Base-by-base conservation (phyloP, 2,329 filamentous ascomycete genomes). In the Aspergillus fumigatus region DNA sequence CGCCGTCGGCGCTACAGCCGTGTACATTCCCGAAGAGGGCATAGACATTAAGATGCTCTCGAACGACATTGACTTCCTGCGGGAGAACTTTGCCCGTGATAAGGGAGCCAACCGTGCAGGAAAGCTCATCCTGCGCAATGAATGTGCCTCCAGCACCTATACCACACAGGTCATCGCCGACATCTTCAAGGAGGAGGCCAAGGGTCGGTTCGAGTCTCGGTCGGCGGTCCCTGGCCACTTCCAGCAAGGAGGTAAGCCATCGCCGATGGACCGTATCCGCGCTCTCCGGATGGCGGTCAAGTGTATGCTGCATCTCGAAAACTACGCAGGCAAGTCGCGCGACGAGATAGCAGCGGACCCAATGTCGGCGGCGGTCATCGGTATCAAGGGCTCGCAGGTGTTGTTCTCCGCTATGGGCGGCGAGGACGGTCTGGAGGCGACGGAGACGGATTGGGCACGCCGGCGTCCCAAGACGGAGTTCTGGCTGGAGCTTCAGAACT, bases 1-100 rank as follows among this genome's bases (percentile, higher is more conserved):
- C 14, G 86, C 88, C n/a, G 91, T 97, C 17, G 94, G 94, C 54
- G 94, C 94, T 8, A 83, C 89, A 14, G 92, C 93, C 1, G 92
- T 97, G 11, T 99, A 99, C 76, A 97, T 93, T 4, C 94, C 94
- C 1, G 94, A 99, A 75, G 92, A 99, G 75, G 94, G 94, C 6
- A 90, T 99, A 75, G 89, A 88, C 71, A 86, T 99, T 55, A 89
- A 93, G 68, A 97, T 95, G 89, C 84, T 99, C 6, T 88, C 91
- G 47, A 83, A 87, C 4, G 94, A 99, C 68, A 96, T 99, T 66
- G 86, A 88, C 58, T 89, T 95, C 71, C 82, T 99, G 40, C 91
- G 93, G 62, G 81, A 93, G 17, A 88, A 90, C 55, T 99, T 99
- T 76, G 80, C 83, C 14, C 84, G 88, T 58, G 94, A 99, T 77